Evolutionary conservation across 768 basidiomycete species (phyloP).

Genomic region (Trametes maxima): DNA sequence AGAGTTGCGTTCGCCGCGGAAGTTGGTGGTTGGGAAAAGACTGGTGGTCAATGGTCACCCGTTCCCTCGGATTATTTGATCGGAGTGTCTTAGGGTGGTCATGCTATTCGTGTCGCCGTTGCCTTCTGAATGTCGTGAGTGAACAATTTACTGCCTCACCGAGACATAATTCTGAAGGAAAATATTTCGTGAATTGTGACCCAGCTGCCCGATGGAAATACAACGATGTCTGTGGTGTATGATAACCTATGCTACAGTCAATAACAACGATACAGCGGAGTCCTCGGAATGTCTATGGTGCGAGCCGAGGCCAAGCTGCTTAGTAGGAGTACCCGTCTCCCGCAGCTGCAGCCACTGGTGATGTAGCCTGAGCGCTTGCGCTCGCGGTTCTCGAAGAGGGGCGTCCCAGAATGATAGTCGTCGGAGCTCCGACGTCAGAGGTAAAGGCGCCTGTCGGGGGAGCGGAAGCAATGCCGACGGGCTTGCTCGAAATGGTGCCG

Average conservation of each 20-base stretch:
- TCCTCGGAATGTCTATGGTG: neutral
- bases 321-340: conserved; percentile 17
- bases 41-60: neutral
- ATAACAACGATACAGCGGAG: neutral
- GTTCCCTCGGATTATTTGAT: no score
- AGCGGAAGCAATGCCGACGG: conserved; percentile 9
- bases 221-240: neutral
- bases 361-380: neutral
- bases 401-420: conserved; percentile 9
- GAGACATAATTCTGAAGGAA: no score
- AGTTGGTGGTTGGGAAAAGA: neutral
- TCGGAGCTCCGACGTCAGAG: conserved; percentile 4
- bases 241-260: conserved; percentile 16
- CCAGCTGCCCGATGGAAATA: no score
- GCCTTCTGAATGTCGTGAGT: no score
- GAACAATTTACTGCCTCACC: no score
- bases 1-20: neutral
- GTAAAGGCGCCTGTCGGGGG: neutral
- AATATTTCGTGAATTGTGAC: no score
- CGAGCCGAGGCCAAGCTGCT: neutral
- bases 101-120: no score
- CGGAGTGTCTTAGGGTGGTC: no score
- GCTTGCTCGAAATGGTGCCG: conserved; percentile 10
- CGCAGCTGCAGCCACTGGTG: neutral
- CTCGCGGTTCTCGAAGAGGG: neutral